Percentiles rank a stretch among this genome's conserved stretches.
phyloP scores from a whole-genome alignment of 2,329 filamentous ascomycete species.

The Monilinia polystroma region DNA sequence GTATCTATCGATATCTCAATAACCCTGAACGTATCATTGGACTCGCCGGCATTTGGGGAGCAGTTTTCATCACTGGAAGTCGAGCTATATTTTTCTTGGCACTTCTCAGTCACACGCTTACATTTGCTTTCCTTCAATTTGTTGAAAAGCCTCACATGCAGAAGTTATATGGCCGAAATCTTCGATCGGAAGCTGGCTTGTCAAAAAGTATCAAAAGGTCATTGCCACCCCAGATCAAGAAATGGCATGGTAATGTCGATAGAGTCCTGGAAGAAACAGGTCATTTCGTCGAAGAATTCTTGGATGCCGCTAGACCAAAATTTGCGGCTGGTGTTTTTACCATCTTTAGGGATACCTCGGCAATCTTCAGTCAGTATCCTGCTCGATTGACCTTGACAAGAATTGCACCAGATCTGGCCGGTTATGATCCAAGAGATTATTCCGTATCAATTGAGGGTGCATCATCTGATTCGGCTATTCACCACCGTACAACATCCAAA shows the following conservation, averaged over 20 bases:
- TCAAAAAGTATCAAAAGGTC: slow-evolving; percentile 88
- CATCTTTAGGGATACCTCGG: slow-evolving; percentile 83
- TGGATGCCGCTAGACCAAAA: slow-evolving; percentile 82
- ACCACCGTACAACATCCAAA: slow-evolving; percentile 66
- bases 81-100: slow-evolving; percentile 83
- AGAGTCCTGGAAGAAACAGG: slow-evolving; percentile 81
- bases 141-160: slow-evolving; percentile 98
- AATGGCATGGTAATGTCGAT: slow-evolving; percentile 84
- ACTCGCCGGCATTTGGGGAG: slow-evolving; percentile 91
- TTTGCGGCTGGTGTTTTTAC: slow-evolving; percentile 82
- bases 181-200: slow-evolving; percentile 84
- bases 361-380: slow-evolving; percentile 86
- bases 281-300: slow-evolving; percentile 86
- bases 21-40: slow-evolving; percentile 95
- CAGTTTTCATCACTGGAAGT: slow-evolving; percentile 90
- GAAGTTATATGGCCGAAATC: slow-evolving; percentile 84
- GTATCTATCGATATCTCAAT: slow-evolving; percentile 97
- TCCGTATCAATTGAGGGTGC: slow-evolving; percentile 71
- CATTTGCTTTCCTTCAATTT: slow-evolving; percentile 83
- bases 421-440: slow-evolving; percentile 77
- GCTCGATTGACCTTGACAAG: slow-evolving; percentile 80
- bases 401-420: slow-evolving; percentile 75
- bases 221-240: slow-evolving; percentile 77
- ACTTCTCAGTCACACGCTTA: slow-evolving; percentile 79
- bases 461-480: slow-evolving; percentile 48